Base-by-base conservation (phyloP, 2,329 filamentous ascomycete genomes). In the Pyricularia pennisetigena region DNA sequence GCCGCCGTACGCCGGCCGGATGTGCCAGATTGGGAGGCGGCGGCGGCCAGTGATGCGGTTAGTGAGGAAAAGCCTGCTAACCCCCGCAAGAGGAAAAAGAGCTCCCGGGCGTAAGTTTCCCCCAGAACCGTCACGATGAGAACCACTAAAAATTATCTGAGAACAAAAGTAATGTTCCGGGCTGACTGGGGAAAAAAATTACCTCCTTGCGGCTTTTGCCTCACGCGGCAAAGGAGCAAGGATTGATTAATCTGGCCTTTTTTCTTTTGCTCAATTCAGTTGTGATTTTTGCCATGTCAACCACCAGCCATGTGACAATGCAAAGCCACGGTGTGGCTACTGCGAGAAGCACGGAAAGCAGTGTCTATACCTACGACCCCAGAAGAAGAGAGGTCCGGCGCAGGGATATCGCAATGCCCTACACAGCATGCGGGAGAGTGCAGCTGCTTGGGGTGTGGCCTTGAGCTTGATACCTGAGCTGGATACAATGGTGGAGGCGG, bases 241-340 rank as follows among this genome's bases (percentile, higher is more conserved):
- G 14, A 4, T 16, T 6, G 8, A 61, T 61, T 28, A 8, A 29
- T 62, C 24, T 28, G 24, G 54, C 2, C 23, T 70, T 64, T 70
- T 35, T 14, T 35, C 14, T 14, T 35, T 35, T 10, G 5, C 9
- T 10, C 30, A 23, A 62, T 28, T 16, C 69, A 82, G 81, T 67
- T 82, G 80, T 73, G 80, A 82, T 74, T 81, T 80, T 64, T 82
- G 80, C 70, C 81, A 82, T 70, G 78, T 79, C 67, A 81, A 82
- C 72, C 80, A 82, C 70, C 80, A 82, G 73, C 80, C 81, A 6
- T 82, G 81, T 72, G 81, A 82, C 73, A 82, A 82, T 70, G 79
- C 79, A 65, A 74, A 76, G 63, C 81, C 81, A n/a, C 78, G 80
- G 64, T 82, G 81, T 71, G 76, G 79, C 71, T 80, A 82, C 61